Base-by-base conservation (phyloP, 345 rosid genomes). In the Gossypium thurberi region DNA sequence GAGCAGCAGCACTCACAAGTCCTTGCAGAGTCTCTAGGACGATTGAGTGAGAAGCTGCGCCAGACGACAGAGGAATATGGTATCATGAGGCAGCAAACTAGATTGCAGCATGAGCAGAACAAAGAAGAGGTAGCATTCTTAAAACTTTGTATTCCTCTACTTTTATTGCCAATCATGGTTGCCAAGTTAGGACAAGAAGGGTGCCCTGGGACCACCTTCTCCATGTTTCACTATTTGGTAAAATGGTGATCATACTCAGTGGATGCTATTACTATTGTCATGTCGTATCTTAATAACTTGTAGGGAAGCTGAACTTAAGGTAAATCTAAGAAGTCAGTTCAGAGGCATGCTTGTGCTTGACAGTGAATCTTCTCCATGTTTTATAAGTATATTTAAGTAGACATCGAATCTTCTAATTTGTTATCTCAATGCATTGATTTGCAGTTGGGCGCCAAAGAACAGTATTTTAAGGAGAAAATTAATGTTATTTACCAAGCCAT, bases 381-480 rank as follows among this genome's bases (percentile, higher is more conserved):
- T 56, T 56, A 56, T 13, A 3, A 15, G 33, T 47, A 47, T 61
- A 14, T 60, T 25, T 37, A 4, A 37, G 18, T 18, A 5, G 11
- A 25, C 50, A 46, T 25, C 10, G 58, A 26, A 26, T 15, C 43
- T 44, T 47, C 51, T 44, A 51, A 55, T 21, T 23, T 9, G 14
- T 10, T 75, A 23, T 56, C 46, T 25, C 67, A 43, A 23, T 56
- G 50, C 67, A 26, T 69, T 21, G 1, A 40, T 69, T 12, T 66
- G 18, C 61, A 84, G 87, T 25, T 82, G 78, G 81, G 77, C 66
- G 76, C 69, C 70, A 82, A 78, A 82, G 85, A 82, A 73, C 75
- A 77, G 68, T 80, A 79, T 68, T 84, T 81, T 70, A 82, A 80
- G 69, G 87, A 84, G 4, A 82, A 79, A 61, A 77, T 84, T 25